phyloP scores from a whole-genome alignment of 1,284 basidiomycete genomes.

The Ganoderma leucocontextum region DNA sequence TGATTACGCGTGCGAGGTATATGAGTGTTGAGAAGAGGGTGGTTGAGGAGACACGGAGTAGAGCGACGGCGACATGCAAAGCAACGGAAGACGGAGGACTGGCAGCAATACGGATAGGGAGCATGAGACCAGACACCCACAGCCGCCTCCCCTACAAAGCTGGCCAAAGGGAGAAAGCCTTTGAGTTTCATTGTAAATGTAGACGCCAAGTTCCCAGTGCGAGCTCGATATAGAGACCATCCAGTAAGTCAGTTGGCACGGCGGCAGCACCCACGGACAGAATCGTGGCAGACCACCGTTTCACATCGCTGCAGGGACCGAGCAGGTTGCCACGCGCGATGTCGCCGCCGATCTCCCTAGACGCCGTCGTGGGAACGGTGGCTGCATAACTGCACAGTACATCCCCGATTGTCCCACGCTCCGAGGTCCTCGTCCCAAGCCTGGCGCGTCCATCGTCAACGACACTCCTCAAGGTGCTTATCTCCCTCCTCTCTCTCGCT shows the following conservation, averaged over 20 bases:
- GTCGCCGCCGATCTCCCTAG: constrained; percentile 25
- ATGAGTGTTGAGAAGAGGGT: constrained; percentile 12
- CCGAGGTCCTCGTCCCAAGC: constrained; percentile 36
- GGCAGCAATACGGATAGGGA: constrained; percentile 1
- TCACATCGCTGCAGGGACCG: constrained; percentile 8
- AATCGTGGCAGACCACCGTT: constrained; percentile 17
- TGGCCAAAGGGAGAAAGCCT: constrained; percentile 24
- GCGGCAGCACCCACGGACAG: constrained; percentile 12
- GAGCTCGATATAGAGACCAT: constrained; percentile 17
- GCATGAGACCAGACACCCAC: constrained; percentile 16
- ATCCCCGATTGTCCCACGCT: constrained; percentile 40
- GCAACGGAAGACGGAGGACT: constrained; percentile 21
- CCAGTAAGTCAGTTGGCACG: constrained; percentile 8
- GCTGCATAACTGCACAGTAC: constrained; percentile 43
- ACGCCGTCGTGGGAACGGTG: constrained; percentile 39
- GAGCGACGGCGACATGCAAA: constrained; percentile 27
- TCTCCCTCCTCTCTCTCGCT: constrained; percentile 20
- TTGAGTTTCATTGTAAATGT: not conserved
- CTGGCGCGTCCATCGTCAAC: constrained; percentile 41
- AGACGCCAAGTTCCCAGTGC: constrained; percentile 24
- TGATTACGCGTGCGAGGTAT: constrained; percentile 11
- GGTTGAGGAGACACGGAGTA: constrained; percentile 8
- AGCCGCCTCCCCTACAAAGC: constrained; percentile 29
- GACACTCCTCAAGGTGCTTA: constrained; percentile 48
- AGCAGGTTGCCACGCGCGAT: constrained; percentile 27